Evolutionary conservation across 306 rosid species (phyloP).

Genomic region (Cucurbita maxima): DNA sequence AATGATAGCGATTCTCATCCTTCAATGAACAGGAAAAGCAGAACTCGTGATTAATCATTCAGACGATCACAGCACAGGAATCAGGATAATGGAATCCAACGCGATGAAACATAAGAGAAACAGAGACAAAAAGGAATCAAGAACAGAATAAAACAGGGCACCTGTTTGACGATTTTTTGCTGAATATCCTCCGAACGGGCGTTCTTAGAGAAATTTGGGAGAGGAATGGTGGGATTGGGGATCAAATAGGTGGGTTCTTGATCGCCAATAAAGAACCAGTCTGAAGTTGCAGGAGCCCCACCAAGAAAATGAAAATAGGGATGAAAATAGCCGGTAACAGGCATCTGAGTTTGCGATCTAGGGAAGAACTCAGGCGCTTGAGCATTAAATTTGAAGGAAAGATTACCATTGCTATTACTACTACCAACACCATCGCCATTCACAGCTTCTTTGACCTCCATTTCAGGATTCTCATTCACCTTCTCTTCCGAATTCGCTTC

Average conservation of each 20-base stretch:
- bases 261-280: constrained; percentile 68
- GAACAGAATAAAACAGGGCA: constrained; percentile 4
- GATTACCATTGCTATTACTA: neutral
- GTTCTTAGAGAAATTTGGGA: constrained; percentile 37
- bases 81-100: neutral
- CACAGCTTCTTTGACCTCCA: neutral
- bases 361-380: constrained; percentile 97
- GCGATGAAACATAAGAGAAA: neutral
- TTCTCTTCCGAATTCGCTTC: constrained; percentile 12
- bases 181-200: constrained; percentile 52
- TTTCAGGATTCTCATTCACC: neutral
- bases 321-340: constrained; percentile 56
- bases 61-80: neutral
- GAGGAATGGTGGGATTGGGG: constrained; percentile 17
- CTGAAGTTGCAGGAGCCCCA: constrained; percentile 38
- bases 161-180: constrained; percentile 80
- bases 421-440: neutral
- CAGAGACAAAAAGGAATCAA: neutral
- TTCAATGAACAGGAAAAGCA: neutral
- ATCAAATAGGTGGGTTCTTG: constrained; percentile 51
- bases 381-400: constrained; percentile 65
- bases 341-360: constrained; percentile 52
- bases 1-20: neutral
- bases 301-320: constrained; percentile 68
- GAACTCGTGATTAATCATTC: neutral